Base-by-base conservation (phyloP, 2,329 filamentous ascomycete species). In the Talaromyces pinophilus region DNA sequence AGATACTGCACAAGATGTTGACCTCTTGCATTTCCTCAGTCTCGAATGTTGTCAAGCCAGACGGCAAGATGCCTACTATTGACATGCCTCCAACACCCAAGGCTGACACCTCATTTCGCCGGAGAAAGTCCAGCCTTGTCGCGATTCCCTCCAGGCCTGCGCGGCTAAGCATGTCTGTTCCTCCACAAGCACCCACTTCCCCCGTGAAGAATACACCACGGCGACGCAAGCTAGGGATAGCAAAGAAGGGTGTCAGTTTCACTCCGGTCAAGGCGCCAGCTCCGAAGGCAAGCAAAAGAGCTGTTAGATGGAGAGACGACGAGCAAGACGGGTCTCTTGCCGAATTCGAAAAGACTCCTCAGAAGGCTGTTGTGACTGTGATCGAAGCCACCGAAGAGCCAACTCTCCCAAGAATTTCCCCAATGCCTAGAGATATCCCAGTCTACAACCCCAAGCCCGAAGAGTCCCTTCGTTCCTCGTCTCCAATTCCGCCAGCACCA, bases 241-340 rank as follows among this genome's bases (percentile, higher is more conserved):
- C 78, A 73, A 89, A 83, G 77, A 97, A 96, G 79, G 87, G 88
- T 13, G 84, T 97, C 59, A 86, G 87, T 35, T 96, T 96, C 74
- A 93, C 92, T 1, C 92, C 93, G 0, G 89, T 89, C 68, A 96
- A 92, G 79, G 30, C 70, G 4, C 73, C 74, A 30, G 59, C 69
- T 11, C 11, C 52, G 13, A 88, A 91, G 79, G 90, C 89, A 77
- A 84, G 86, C 10, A 92, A 92, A 78, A 87, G 93, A 67, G 89
- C 86, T 55, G 94, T 99, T 5, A 87, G 94, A 70, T 99, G 95
- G 95, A 89, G 92, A 67, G 93, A 96, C 73, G 95, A 98, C 72
- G 92, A 90, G 1, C 90, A 96, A 74, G 88, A 94, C 62, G 93
- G 93, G 28, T 89, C 90, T 0, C 82, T 98, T 65, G 93, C 91